Evolutionary conservation across 306 rosid species (phyloP), one percentile per base, ranked within the genome.

Genomic region (Abrus precatorius): DNA sequence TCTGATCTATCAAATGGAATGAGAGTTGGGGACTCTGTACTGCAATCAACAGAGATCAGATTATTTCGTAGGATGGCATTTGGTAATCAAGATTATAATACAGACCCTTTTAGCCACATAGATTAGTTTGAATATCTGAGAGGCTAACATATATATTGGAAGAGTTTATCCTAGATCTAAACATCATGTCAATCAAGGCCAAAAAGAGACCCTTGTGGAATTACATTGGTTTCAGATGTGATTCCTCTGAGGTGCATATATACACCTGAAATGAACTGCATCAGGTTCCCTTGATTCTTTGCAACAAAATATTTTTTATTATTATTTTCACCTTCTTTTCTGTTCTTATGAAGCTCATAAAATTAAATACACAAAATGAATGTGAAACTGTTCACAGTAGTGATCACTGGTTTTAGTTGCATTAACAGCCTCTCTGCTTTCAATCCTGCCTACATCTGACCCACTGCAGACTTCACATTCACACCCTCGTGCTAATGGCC

Each of bases 1-100:
- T 40, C 52, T 65, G 71, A 65, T 40, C 33, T 65, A 14, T 38
- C 49, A 40, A 65, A 65, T 65, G 71, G 71, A 65, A 65, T 65
- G 71, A 65, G 71, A 65, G 13, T 65, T 65, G 71, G 71, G 7
- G 71, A 65, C 3, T 65, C 48, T 14, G 1, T 52, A 2, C 71
- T 1, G 7, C 52, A 65, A 65, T 65, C 71, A 0, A 52, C 71
- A 65, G 71, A 65, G 14, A 65, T 65, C 14, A 65, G 52, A 65
- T 65, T 65, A 20, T 65, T 65, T 7, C 71, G 14, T 8, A 65
- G 33, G 11, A 65, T 65, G 50, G 71, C 71, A 65, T 65, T 65
- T 64, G 70, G 70, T 14, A 12, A 6, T 13, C 48, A 63, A 63
- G 69, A 63, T 65, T 65, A 65, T 43, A 40, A 7, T 33, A 3